These are phyloP conservation scores for Alternaria ventricosa DNA, from an alignment of 2,329 filamentous ascomycete species.

Conservation along the genomic window DNA sequence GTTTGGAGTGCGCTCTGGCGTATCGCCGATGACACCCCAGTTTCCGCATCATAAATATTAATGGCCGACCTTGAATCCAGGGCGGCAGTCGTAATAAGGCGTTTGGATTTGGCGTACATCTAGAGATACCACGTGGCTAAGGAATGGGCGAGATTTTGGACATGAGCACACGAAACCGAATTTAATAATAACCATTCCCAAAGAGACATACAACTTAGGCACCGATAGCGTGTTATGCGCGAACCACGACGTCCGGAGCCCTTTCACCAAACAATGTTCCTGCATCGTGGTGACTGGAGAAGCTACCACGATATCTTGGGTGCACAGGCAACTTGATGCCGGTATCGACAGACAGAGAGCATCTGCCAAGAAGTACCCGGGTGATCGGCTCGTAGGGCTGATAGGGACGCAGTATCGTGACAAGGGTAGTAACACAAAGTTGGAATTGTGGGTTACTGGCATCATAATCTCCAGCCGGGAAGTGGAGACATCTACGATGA, in stretches of 20 bases:
- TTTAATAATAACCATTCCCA: background rate
- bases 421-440: background rate
- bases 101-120: conserved; percentile 5
- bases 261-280: background rate
- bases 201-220: background rate
- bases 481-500: background rate
- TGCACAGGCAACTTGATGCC: background rate
- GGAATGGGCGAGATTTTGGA: background rate
- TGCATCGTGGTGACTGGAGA: background rate
- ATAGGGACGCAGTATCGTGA: background rate
- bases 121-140: conserved; percentile 16
- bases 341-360: background rate
- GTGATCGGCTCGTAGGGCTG: conserved; percentile 4
- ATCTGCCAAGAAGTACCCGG: background rate
- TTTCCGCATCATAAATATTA: background rate
- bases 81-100: background rate
- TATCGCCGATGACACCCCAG: conserved; percentile 26
- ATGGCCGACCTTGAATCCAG: background rate
- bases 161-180: background rate
- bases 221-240: background rate
- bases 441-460: background rate
- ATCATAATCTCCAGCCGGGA: background rate
- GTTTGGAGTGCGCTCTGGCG: conserved; percentile 6
- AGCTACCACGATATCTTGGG: background rate
- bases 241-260: background rate